Base-by-base conservation (phyloP, 768 basidiomycete genomes). In the Leucogyrophana mollusca region DNA sequence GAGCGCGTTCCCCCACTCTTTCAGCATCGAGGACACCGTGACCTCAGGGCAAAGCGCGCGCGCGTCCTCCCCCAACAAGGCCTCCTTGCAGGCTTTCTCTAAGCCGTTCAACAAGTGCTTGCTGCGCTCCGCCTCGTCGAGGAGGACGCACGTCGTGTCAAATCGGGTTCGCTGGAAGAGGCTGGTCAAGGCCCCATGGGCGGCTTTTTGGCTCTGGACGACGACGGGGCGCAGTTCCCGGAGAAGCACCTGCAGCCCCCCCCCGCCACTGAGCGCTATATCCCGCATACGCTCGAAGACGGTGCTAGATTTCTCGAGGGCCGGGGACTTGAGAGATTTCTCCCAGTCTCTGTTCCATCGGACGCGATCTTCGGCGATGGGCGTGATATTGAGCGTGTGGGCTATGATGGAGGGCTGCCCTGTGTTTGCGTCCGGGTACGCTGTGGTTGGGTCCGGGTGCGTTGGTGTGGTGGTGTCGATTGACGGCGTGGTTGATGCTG, bases 261-360 rank as follows among this genome's bases (percentile, higher is more conserved):
- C 48, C 10, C 46, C 2, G n/a, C 11, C 13, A 2, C 1, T 8
- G 4, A 13, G 20, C 16, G 7, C 2, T 13, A 46, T 17, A 18
- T 9, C 3, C 17, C 33, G 27, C 1, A 56, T 42, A 9, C 17
- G 21, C 25, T 48, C 25, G 38, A 52, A 48, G 18, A 51, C 51
- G 32, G 55, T 44, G 4, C 40, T 45, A 11, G 56, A 39, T 4
- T 43, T 47, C 27, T 30, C 13, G 11, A 41, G 43, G n/a, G n/a
- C n/a, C n/a, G n/a, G n/a, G 14, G 50, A 46, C 8, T 39, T 39
- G 6, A 52, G 42, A 18, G 38, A 47, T 33, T 50, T 50, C 35
- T 58, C 56, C 53, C 56, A 59, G 24, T 56, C 53, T 22, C 52
- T 50, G 44, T 58, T 45, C 57, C 57, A 58, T 18, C 40, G 53